Evolutionary conservation across 257 asterid genomes (phyloP).

Genomic region (Buddleja alternifolia): DNA sequence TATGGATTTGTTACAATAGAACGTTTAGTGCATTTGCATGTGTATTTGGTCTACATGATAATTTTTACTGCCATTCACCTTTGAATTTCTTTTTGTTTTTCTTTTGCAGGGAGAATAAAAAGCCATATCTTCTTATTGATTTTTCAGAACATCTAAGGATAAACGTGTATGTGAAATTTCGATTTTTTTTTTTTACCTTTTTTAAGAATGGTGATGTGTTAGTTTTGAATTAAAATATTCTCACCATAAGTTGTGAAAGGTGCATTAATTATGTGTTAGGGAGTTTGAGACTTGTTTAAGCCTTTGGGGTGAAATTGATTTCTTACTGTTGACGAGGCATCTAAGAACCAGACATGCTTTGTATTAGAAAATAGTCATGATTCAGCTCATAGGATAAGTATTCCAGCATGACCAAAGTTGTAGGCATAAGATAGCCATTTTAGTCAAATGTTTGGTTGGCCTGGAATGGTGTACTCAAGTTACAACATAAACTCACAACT

Average conservation of each 20-base stretch:
- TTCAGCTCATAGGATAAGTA: background rate
- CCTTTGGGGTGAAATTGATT: background rate
- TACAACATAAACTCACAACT: too few relatives aligned
- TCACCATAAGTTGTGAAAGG: background rate
- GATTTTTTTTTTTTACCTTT: conserved; percentile 17
- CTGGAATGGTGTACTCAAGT: too few relatives aligned
- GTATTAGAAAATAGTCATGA: conserved; percentile 11
- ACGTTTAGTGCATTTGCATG: background rate
- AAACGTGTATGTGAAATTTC: conserved; percentile 73
- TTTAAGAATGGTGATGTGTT: background rate
- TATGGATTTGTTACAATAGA: background rate
- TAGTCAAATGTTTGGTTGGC: background rate
- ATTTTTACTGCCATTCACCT: background rate
- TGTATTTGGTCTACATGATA: background rate
- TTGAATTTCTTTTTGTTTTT: conserved; percentile 24
- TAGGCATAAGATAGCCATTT: conserved; percentile 12
- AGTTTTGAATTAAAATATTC: background rate
- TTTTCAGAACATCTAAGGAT: conserved; percentile 79
- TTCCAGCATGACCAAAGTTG: background rate
- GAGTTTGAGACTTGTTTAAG: conserved; percentile 22
- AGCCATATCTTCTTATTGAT: conserved; percentile 88
- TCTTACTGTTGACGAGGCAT: conserved; percentile 14
- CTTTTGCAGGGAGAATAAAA: conserved; percentile 63
- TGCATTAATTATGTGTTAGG: conserved; percentile 19
- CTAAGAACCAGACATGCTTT: conserved; percentile 17